Evolutionary conservation across 2,329 filamentous ascomycete genomes (phyloP), one percentile per base, ranked within the genome.

Genomic region (Ustilaginoidea virens): DNA sequence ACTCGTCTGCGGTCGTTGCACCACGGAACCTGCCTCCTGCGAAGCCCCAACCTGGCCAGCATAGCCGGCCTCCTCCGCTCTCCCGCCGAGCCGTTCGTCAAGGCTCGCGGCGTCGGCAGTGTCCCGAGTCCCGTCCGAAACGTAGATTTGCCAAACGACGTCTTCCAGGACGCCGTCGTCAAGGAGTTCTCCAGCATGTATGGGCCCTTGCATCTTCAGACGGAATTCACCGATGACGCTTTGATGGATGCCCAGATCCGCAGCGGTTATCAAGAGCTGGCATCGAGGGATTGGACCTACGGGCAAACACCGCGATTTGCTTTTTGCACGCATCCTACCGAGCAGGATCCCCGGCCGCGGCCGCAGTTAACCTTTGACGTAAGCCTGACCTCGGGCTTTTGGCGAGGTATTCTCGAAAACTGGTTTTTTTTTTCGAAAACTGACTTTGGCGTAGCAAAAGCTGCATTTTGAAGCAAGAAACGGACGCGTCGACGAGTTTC

Each of bases 21-120:
- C 52, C 90, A 98, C 52, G 90, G 86, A 6, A 98, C 90, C 0
- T 90, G 85, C 44, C 62, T 98, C 24, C 61, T 96, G 2, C 62
- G 66, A 19, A 86, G 81, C 30, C 77, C 78, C 2, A 80, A 92
- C 46, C 58, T 96, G 23, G 50, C 58, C 17, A 55, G 61, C 23
- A 79, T 96, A 17, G 71, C 74, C 2, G 54, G 64, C 3, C 72
- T 87, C 43, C 53, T 98, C 38, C 66, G 70, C 14, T 85, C 82
- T n/a, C 82, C 85, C 0, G 81, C 79, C 0, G 76, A 74, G 40
- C 63, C 65, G 0, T 86, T 71, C 46, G 76, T 96, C 44, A 72
- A 72, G 36, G 81, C 82, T 0, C 75, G 79, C 35, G 90, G 90
- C 0, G 86, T 94, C 1, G 83, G 90, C 42, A 96, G 87, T 48